A percentile compares a stretch with the other conserved stretches of the same genome.
These are phyloP conservation scores for Trypanosoma boissoni DNA, from an alignment of 208 protist genomes.

Conservation along the genomic window DNA sequence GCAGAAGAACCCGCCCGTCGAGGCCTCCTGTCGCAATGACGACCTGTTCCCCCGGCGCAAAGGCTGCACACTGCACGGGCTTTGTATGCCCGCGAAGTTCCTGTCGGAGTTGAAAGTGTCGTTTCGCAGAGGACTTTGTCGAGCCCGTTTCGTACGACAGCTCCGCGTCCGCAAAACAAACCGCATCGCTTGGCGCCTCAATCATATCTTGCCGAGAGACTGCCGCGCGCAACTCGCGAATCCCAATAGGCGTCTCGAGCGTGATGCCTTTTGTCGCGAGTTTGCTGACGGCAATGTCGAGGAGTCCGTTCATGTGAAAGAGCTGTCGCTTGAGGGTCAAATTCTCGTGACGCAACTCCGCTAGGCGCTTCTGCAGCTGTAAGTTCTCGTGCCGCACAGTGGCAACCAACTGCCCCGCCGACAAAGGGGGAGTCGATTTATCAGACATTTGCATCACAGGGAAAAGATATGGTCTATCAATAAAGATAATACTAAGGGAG, in stretches of 20 bases:
- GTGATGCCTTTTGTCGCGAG: conserved; percentile 66
- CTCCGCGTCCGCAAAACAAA: conserved; percentile 10
- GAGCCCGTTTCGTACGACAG: conserved; percentile 12
- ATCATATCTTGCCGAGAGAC: conserved; percentile 35
- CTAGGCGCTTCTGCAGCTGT: conserved; percentile 58
- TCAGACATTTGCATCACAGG: conserved; percentile 17
- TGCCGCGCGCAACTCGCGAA: conserved; percentile 64
- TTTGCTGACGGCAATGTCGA: conserved; percentile 87
- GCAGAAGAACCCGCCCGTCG: conserved; percentile 74
- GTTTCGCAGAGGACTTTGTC: conserved; percentile 23
- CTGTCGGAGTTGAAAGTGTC: conserved; percentile 62
- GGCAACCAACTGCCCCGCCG: conserved; percentile 31
- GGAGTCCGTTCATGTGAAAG: conserved; percentile 69
- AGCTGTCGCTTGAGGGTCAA: conserved; percentile 74
- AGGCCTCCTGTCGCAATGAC: conserved; percentile 74
- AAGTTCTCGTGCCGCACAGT: conserved; percentile 74
- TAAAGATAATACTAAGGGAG: neutral
- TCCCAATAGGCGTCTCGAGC: conserved; percentile 72
- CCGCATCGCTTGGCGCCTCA: conserved; percentile 26
- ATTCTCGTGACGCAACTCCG: conserved; percentile 76
- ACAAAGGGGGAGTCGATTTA: conserved; percentile 9
- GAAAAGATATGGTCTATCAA: too few species aligned
- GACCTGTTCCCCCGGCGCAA: conserved; percentile 56
- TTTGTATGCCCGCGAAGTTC: conserved; percentile 79
- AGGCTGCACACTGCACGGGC: conserved; percentile 76